A percentile compares a stretch with the other conserved stretches of the same genome.
Evolutionary conservation across 2,329 filamentous ascomycete species (phyloP).

Genomic region (Phialocephala sp.): DNA sequence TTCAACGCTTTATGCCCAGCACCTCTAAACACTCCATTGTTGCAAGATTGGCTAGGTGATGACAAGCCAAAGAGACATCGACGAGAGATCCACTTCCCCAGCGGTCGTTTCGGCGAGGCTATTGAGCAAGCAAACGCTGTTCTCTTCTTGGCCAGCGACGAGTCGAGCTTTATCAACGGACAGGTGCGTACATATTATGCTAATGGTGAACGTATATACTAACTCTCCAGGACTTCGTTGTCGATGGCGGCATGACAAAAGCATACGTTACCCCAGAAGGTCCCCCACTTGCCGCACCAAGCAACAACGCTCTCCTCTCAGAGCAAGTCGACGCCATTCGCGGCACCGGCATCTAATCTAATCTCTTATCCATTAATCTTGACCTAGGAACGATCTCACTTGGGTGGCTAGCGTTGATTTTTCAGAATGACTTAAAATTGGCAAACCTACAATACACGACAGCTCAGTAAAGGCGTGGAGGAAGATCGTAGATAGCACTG

Average conservation of each 20-base stretch:
- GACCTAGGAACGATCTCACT: background rate
- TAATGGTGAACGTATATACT: constrained; percentile 7
- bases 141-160: constrained; percentile 75
- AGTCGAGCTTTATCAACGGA: constrained; percentile 76
- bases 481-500: constrained; percentile 19
- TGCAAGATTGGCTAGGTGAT: constrained; percentile 79
- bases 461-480: constrained; percentile 7
- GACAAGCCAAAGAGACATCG: constrained; percentile 71
- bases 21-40: constrained; percentile 74
- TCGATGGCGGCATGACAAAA: constrained; percentile 95
- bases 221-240: constrained; percentile 76
- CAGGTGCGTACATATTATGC: constrained; percentile 48
- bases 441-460: background rate
- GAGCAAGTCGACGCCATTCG: constrained; percentile 44
- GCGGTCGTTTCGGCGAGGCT: constrained; percentile 76
- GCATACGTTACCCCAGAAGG: constrained; percentile 79
- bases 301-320: constrained; percentile 48
- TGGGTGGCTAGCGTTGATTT: constrained; percentile 13
- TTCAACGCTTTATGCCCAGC: constrained; percentile 79
- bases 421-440: background rate
- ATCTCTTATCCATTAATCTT: background rate
- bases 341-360: constrained; percentile 35
- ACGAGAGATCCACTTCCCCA: constrained; percentile 78
- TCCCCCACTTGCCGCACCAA: constrained; percentile 56
- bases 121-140: constrained; percentile 79